Evolutionary conservation across 2,329 filamentous ascomycete genomes (phyloP).

Genomic region (Aspergillus sp.): DNA sequence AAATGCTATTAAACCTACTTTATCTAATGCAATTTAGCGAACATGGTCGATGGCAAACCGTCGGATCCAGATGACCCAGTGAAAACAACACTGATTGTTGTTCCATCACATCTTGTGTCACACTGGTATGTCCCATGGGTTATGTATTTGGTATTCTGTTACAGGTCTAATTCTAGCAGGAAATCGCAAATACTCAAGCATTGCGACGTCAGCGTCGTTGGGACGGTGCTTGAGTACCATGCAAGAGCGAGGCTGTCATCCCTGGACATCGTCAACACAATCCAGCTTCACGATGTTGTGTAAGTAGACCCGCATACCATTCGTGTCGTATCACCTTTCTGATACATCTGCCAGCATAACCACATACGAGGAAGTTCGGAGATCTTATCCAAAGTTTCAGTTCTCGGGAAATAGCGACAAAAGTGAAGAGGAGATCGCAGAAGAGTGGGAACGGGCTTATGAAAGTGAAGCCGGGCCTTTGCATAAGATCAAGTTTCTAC

Average conservation of each 20-base stretch:
- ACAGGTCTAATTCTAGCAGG: conserved; percentile 11
- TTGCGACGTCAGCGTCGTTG: conserved; percentile 18
- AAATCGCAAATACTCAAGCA: conserved; percentile 26
- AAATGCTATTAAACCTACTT: not conserved
- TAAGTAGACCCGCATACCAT: conserved; percentile 2
- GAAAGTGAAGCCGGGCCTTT: conserved; percentile 23
- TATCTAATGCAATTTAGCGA: conserved; percentile 19
- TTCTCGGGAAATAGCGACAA: conserved; percentile 8
- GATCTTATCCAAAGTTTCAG: conserved; percentile 25
- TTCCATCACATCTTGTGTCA: conserved; percentile 24
- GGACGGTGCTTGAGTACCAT: conserved; percentile 19
- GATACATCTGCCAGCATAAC: conserved; percentile 25
- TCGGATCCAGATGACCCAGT: conserved; percentile 9
- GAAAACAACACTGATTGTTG: conserved; percentile 34
- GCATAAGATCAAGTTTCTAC: conserved; percentile 30
- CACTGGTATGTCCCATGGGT: conserved; percentile 26
- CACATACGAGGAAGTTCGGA: conserved; percentile 32
- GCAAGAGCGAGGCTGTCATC: conserved; percentile 13
- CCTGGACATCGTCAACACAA: conserved; percentile 12
- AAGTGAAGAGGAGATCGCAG: conserved; percentile 12
- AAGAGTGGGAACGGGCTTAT: conserved; percentile 21
- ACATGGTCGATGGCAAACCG: conserved; percentile 30
- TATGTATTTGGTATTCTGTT: not conserved
- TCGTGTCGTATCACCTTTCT: conserved; percentile 2
- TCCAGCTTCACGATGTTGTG: conserved; percentile 20